phyloP scores from a whole-genome alignment of 331 rosid species.

The Quercus phellos region DNA sequence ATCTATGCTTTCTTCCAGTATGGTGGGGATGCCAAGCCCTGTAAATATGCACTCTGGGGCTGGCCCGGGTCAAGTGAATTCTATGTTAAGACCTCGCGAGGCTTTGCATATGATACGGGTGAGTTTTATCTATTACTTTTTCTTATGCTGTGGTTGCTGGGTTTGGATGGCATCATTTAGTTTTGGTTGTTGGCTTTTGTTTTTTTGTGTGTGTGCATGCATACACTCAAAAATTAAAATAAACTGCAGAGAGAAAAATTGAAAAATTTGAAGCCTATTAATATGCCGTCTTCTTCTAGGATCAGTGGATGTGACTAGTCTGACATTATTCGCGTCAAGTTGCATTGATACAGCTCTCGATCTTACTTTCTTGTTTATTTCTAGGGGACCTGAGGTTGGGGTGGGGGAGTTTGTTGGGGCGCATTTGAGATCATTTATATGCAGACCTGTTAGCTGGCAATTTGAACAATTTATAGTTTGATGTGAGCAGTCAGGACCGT shows the following conservation, averaged over 20 bases:
- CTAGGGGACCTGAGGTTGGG: background rate
- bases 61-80: conserved; percentile 70
- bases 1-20: conserved; percentile 72
- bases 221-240: background rate
- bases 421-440: background rate
- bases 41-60: conserved; percentile 78
- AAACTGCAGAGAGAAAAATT: background rate
- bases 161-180: background rate
- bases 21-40: conserved; percentile 77
- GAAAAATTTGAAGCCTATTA: background rate
- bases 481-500: background rate
- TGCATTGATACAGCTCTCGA: background rate
- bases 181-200: conserved; percentile 9
- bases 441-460: background rate
- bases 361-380: background rate
- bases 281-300: background rate
- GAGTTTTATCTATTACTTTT: conserved; percentile 31
- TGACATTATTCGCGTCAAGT: background rate
- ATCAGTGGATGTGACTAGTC: background rate
- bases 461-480: background rate
- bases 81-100: conserved; percentile 79
- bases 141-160: conserved; percentile 3
- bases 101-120: conserved; percentile 79
- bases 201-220: background rate
- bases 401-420: background rate